A percentile compares a stretch with the other conserved stretches of the same genome.
Conservation (phyloP, 2,329 filamentous ascomycete genomes). For the Fusarium staphyleae region DNA sequence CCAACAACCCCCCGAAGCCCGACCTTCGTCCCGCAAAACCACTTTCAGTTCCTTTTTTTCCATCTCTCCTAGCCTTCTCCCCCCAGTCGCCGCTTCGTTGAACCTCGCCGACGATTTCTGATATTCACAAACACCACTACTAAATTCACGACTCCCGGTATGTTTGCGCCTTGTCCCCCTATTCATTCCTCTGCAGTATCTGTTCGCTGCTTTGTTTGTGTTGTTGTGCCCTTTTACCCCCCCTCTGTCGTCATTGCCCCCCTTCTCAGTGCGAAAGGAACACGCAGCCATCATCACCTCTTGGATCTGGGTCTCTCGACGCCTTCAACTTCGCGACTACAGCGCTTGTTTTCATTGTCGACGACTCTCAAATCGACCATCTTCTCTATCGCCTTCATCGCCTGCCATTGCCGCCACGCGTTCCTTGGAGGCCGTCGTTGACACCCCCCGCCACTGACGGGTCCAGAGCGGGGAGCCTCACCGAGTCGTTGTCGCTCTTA, state of each 20-base stretch:
- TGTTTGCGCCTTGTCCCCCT: constrained; percentile 20
- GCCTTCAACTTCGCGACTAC: constrained; percentile 27
- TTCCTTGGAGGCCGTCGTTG: constrained; percentile 31
- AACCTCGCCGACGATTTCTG: constrained; percentile 30
- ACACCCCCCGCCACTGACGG: constrained; percentile 40
- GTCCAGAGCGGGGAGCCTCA: constrained; percentile 44
- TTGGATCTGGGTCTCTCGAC: constrained; percentile 15
- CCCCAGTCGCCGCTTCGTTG: constrained; percentile 29
- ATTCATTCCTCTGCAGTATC: constrained; percentile 6
- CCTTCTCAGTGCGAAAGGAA: constrained; percentile 37
- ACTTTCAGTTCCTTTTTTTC: constrained; percentile 36
- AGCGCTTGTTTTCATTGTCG: constrained; percentile 17
- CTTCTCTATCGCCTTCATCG: constrained; percentile 6
- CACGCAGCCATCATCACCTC: constrained; percentile 33
- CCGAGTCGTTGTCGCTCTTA: constrained; percentile 39
- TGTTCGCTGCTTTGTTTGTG: constrained; percentile 22
- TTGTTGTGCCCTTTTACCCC: constrained; percentile 43
- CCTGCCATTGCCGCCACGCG: constrained; percentile 16
- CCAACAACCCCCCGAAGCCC: constrained; percentile 38
- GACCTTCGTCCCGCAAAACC: constrained; percentile 36
- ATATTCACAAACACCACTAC: constrained; percentile 26
- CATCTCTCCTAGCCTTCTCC: constrained; percentile 35
- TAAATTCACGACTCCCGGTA: constrained; percentile 34
- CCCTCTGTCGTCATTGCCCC: constrained; percentile 53
- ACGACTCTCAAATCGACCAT: constrained; percentile 18